phyloP scores from a whole-genome alignment of 2,329 filamentous ascomycete species.

The Coniochaeta sp. region DNA sequence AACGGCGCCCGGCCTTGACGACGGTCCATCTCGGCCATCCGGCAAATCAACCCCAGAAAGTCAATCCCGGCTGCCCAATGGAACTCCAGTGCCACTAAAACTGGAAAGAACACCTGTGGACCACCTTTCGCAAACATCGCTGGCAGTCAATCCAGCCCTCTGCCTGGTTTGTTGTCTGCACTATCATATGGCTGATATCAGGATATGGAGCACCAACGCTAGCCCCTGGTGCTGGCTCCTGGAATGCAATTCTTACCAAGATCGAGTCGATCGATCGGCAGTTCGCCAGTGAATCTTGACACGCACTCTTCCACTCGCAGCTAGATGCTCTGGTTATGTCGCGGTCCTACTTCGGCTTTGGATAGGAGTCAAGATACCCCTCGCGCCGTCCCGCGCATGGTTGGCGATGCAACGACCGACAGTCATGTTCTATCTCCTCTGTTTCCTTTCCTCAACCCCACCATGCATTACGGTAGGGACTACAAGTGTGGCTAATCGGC shows the following conservation, averaged over 20 bases:
- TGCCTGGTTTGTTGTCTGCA: neutral
- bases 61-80: neutral
- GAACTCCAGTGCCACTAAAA: neutral
- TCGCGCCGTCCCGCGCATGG: neutral
- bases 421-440: neutral
- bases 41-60: neutral
- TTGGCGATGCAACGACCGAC: neutral
- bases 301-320: neutral
- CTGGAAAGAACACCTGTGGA: neutral
- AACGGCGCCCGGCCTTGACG: neutral
- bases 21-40: neutral
- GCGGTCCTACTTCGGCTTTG: neutral
- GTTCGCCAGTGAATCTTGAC: neutral
- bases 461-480: too few species aligned
- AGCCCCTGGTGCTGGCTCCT: neutral
- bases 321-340: neutral
- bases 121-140: neutral
- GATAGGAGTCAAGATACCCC: neutral
- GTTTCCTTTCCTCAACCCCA: neutral
- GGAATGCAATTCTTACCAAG: neutral
- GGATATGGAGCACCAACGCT: neutral
- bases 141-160: neutral
- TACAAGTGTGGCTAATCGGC: neutral
- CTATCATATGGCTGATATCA: neutral
- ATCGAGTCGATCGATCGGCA: neutral